A percentile compares a stretch with the other conserved stretches of the same genome.
These are phyloP conservation scores for Sporothrix pseudoabietina DNA, from an alignment of 2,329 filamentous ascomycete genomes.

Conservation along the genomic window DNA sequence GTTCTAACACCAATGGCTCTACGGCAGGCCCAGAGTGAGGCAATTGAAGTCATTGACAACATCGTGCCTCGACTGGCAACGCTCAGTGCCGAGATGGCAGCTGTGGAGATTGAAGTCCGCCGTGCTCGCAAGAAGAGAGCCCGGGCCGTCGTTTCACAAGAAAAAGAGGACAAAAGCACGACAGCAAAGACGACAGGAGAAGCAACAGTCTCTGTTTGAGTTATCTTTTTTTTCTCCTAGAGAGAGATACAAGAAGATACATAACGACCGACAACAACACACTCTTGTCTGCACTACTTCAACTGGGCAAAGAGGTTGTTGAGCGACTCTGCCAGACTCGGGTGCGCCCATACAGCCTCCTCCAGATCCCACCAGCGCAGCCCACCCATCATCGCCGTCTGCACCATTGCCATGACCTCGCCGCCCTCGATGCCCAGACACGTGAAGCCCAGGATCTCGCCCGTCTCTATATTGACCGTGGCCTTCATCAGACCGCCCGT, in stretches of 20 bases:
- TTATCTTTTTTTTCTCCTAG: not conserved
- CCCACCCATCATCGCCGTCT: slow-evolving; percentile 55
- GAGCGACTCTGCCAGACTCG: slow-evolving; percentile 53
- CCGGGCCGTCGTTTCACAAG: slow-evolving; percentile 37
- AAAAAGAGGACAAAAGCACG: slow-evolving; percentile 16
- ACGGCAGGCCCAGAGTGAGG: slow-evolving; percentile 61
- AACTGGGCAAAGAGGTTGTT: slow-evolving; percentile 54
- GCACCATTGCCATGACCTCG: slow-evolving; percentile 56
- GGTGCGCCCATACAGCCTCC: slow-evolving; percentile 55
- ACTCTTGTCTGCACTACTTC: slow-evolving; percentile 37
- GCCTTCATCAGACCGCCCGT: slow-evolving; percentile 57
- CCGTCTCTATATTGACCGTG: slow-evolving; percentile 50
- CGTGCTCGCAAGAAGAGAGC: slow-evolving; percentile 59
- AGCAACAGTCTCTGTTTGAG: slow-evolving; percentile 4
- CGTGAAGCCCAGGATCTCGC: slow-evolving; percentile 53
- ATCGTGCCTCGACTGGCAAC: slow-evolving; percentile 60
- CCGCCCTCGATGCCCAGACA: slow-evolving; percentile 55
- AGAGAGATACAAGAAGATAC: not conserved
- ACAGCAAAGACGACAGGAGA: not conserved
- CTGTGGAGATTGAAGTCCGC: slow-evolving; percentile 69
- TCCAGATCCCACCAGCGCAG: slow-evolving; percentile 50
- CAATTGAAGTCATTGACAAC: slow-evolving; percentile 58
- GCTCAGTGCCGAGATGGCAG: slow-evolving; percentile 62
- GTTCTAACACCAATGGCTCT: slow-evolving; percentile 56
- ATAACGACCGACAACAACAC: not conserved